Evolutionary conservation across 257 asterid genomes (phyloP).

Genomic region (Nicotiana paniculata): DNA sequence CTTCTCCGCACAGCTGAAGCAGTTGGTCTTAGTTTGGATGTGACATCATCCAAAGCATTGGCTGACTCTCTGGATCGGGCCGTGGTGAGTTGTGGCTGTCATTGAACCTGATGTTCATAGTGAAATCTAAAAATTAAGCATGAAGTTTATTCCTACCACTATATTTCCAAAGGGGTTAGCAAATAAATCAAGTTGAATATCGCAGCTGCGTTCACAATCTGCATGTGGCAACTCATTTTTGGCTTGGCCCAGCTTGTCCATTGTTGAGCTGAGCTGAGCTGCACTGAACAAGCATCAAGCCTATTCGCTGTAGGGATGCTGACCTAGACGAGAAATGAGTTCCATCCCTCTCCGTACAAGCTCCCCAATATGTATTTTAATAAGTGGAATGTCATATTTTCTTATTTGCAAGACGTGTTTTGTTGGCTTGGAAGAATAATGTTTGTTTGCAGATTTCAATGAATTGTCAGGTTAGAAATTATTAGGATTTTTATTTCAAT

Average conservation of each 20-base stretch:
- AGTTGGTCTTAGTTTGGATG: constrained; percentile 77
- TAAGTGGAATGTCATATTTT: neutral
- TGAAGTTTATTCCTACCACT: neutral
- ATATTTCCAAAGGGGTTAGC: neutral
- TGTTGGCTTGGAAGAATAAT: constrained; percentile 1
- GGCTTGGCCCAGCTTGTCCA: neutral
- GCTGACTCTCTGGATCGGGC: constrained; percentile 98
- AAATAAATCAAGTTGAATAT: neutral
- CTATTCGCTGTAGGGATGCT: neutral
- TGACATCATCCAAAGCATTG: constrained; percentile 87
- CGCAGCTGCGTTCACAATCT: neutral
- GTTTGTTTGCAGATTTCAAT: neutral
- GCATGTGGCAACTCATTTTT: neutral
- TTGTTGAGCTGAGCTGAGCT: neutral
- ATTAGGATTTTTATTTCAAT: neutral
- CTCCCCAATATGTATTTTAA: neutral
- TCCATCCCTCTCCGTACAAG: neutral
- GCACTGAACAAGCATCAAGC: neutral
- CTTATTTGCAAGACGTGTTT: neutral
- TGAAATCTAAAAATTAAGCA: neutral
- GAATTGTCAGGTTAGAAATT: neutral
- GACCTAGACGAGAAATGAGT: neutral
- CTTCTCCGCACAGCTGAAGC: constrained; percentile 84
- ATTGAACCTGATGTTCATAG: constrained; percentile 8
- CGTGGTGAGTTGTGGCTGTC: constrained; percentile 52